Conservation (phyloP, 345 rosid species). For the Toxicodendron radicans region DNA sequence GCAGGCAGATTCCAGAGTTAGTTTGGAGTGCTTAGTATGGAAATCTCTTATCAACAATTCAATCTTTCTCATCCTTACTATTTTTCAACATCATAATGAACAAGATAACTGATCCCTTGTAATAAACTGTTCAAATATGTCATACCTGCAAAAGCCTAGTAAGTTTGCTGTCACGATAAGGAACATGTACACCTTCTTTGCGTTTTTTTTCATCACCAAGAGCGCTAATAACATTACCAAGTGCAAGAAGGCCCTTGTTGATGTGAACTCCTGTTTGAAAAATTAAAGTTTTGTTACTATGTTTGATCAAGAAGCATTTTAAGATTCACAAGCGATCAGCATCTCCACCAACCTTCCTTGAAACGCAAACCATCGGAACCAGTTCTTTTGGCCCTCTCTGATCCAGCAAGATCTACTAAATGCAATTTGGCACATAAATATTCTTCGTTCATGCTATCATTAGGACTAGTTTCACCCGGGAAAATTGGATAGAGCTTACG, state of each 20-base stretch:
- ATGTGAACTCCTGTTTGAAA: conserved; percentile 83
- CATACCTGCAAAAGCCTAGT: conserved; percentile 95
- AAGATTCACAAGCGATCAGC: conserved; percentile 6
- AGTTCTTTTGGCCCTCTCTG: conserved; percentile 96
- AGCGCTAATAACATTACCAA: conserved; percentile 98
- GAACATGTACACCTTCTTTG: conserved; percentile 90
- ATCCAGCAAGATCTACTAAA: conserved; percentile 98
- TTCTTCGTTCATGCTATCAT: conserved; percentile 74
- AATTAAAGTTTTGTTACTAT: conserved; percentile 22
- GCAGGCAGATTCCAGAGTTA: background rate
- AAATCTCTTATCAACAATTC: background rate
- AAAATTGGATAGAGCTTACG: conserved; percentile 62
- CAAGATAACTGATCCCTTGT: background rate
- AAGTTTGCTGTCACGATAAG: conserved; percentile 97
- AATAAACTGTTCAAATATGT: conserved; percentile 1
- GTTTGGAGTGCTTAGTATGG: background rate
- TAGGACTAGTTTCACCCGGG: conserved; percentile 51
- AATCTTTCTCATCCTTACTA: background rate
- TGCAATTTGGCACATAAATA: conserved; percentile 97
- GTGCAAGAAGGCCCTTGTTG: conserved; percentile 97
- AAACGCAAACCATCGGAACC: conserved; percentile 97
- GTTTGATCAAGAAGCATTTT: conserved; percentile 21
- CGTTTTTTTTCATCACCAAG: conserved; percentile 99
- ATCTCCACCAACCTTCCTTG: conserved; percentile 75
- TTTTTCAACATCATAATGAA: background rate